phyloP scores from a whole-genome alignment of 2,329 filamentous ascomycete genomes.

The Rhinocladiella mackenziei region DNA sequence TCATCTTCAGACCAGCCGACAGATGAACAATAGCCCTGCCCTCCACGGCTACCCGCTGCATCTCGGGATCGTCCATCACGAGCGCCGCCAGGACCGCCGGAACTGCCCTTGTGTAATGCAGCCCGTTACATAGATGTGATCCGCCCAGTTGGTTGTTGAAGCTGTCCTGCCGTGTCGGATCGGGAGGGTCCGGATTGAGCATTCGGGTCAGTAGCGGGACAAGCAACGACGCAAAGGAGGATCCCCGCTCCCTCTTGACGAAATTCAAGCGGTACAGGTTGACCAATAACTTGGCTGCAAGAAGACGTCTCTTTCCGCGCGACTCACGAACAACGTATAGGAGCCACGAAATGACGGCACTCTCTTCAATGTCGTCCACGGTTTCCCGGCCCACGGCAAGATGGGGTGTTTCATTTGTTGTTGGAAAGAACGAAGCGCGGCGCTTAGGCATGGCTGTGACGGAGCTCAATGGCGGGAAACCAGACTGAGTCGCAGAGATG shows the following conservation, averaged over 20 bases:
- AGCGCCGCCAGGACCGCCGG: constrained; percentile 73
- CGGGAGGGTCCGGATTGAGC: too few species aligned
- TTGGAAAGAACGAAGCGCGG: constrained; percentile 36
- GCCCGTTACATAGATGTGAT: constrained; percentile 28
- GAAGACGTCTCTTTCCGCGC: constrained; percentile 57
- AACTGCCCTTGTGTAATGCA: constrained; percentile 51
- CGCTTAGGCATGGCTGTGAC: constrained; percentile 36
- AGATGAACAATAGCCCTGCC: constrained; percentile 59
- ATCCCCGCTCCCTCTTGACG: constrained; percentile 60
- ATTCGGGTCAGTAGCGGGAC: constrained; percentile 66
- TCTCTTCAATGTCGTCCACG: constrained; percentile 60
- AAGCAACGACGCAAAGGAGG: constrained; percentile 62
- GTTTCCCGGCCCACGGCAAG: constrained; percentile 38
- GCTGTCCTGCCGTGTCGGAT: constrained; percentile 39
- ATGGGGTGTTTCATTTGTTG: constrained; percentile 23
- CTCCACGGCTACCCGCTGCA: constrained; percentile 80
- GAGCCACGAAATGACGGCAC: constrained; percentile 68
- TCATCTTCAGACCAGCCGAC: constrained; percentile 61
- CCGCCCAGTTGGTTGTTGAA: constrained; percentile 31
- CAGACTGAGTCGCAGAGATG: constrained; percentile 38
- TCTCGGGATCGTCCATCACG: constrained; percentile 69
- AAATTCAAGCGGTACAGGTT: constrained; percentile 66
- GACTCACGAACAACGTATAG: constrained; percentile 60
- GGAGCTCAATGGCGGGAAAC: constrained; percentile 54
- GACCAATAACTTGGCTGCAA: constrained; percentile 66